Evolutionary conservation across 2,329 filamentous ascomycete species (phyloP).

Genomic region (Talaromyces sp.): DNA sequence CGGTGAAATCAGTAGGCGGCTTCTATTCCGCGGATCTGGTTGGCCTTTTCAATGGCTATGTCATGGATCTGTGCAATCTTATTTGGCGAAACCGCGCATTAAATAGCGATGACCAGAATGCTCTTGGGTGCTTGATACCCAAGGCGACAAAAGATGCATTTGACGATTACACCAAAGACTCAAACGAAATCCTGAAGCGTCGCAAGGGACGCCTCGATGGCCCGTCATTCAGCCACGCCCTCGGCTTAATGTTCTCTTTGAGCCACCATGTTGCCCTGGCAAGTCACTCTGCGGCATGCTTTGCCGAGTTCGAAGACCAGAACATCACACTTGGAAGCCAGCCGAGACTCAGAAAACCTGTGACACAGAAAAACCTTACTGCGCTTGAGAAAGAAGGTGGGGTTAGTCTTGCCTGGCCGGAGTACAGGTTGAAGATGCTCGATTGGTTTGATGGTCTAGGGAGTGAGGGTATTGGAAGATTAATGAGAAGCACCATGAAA

Average conservation of each 20-base stretch:
- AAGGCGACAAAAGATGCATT: conserved; percentile 41
- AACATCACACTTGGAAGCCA: conserved; percentile 13
- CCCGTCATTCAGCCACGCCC: conserved; percentile 24
- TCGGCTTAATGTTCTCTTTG: conserved; percentile 44
- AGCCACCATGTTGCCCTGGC: conserved; percentile 44
- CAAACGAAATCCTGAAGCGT: conserved; percentile 31
- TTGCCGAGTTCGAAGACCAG: conserved; percentile 44
- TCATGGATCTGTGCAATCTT: conserved; percentile 84
- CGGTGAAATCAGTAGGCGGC: conserved; percentile 23
- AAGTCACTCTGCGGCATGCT: conserved; percentile 44
- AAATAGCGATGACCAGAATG: conserved; percentile 58
- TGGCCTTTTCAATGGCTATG: conserved; percentile 71
- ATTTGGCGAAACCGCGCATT: conserved; percentile 75
- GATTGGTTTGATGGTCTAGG: conserved; percentile 62
- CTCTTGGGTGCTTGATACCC: conserved; percentile 51
- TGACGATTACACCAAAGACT: conserved; percentile 35
- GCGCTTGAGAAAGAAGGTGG: conserved; percentile 63
- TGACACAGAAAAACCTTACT: conserved; percentile 63
- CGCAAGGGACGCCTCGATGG: conserved; percentile 24
- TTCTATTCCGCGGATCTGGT: conserved; percentile 58
- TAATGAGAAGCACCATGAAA: conserved; percentile 81
- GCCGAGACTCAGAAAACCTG: conserved; percentile 46
- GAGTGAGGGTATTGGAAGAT: conserved; percentile 60
- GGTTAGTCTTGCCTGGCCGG: conserved; percentile 63
- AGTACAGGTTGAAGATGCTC: conserved; percentile 70